These are phyloP conservation scores for Xenosphaeropsis pyriputrescens DNA, from an alignment of 2,329 filamentous ascomycete genomes.

Conservation along the genomic window DNA sequence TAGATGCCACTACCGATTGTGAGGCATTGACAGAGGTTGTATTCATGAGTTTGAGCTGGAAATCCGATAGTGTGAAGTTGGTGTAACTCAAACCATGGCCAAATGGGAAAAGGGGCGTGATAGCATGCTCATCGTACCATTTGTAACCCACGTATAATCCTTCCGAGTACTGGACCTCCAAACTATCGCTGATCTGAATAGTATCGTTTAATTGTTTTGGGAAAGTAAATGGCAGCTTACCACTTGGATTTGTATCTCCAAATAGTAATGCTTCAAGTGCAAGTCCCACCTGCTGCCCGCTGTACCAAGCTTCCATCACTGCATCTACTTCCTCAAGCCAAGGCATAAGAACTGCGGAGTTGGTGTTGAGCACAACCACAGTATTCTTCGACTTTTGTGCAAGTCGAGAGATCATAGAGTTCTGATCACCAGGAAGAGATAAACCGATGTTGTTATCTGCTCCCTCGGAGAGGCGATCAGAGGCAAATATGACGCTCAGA, in stretches of 20 bases:
- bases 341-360: constrained; percentile 60
- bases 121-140: constrained; percentile 60
- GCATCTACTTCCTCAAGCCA: constrained; percentile 41
- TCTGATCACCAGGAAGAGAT: constrained; percentile 45
- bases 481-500: constrained; percentile 8
- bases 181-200: constrained; percentile 52
- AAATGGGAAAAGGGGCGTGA: constrained; percentile 58
- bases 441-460: constrained; percentile 7
- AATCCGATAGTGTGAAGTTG: constrained; percentile 40
- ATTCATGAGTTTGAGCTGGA: constrained; percentile 28
- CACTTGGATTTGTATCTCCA: constrained; percentile 59
- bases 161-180: constrained; percentile 63
- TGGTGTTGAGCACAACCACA: constrained; percentile 63
- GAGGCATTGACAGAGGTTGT: constrained; percentile 28
- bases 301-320: constrained; percentile 69
- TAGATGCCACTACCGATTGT: constrained; percentile 17
- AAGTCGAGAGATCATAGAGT: constrained; percentile 54
- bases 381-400: constrained; percentile 53
- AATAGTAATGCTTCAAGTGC: constrained; percentile 67
- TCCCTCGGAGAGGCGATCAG: constrained; percentile 7
- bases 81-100: constrained; percentile 72
- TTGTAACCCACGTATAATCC: constrained; percentile 72
- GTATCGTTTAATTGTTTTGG: constrained; percentile 22
- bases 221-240: constrained; percentile 62
- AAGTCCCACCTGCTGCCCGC: constrained; percentile 76